A percentile compares a stretch with the other conserved stretches of the same genome.
phyloP scores from a whole-genome alignment of 2,329 filamentous ascomycete species.

The Fusarium buxicola region DNA sequence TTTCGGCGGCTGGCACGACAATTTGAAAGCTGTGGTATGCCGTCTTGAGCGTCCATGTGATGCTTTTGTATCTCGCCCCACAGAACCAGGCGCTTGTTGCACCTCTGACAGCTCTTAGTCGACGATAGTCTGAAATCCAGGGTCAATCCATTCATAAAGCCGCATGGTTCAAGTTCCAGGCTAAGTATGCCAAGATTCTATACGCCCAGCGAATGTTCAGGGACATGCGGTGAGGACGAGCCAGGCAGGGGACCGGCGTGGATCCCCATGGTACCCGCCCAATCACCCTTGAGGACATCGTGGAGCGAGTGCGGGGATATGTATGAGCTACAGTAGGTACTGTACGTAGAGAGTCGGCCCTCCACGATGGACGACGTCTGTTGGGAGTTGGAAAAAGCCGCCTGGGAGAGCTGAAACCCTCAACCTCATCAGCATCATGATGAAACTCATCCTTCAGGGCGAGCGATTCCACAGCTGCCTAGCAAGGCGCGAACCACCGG shows the following conservation, averaged over 20 bases:
- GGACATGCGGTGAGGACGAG: conserved; percentile 44
- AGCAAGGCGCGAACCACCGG: neutral
- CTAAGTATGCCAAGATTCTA: conserved; percentile 24
- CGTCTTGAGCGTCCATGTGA: conserved; percentile 15
- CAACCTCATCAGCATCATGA: conserved; percentile 35
- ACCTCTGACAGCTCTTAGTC: conserved; percentile 9
- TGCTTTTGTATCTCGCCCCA: conserved; percentile 22
- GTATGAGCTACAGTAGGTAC: conserved; percentile 18
- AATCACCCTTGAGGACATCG: conserved; percentile 37
- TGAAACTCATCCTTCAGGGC: conserved; percentile 23
- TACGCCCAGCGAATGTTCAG: conserved; percentile 15
- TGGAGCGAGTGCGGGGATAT: conserved; percentile 44
- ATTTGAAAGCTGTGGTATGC: conserved; percentile 7
- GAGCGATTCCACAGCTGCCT: conserved; percentile 23
- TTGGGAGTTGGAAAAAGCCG: conserved; percentile 27
- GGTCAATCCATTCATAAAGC: conserved; percentile 33
- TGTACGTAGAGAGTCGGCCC: too few relatives aligned
- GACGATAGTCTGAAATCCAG: conserved; percentile 8
- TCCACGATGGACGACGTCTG: conserved; percentile 29
- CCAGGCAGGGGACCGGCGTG: conserved; percentile 20
- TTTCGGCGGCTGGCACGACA: conserved; percentile 10
- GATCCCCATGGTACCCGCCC: conserved; percentile 29
- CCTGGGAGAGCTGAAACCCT: conserved; percentile 10
- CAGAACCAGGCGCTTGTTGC: conserved; percentile 6
- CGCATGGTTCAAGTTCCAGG: conserved; percentile 28